These are phyloP conservation scores for Cryptosporidium meleagridis DNA, from an alignment of 169 alveolate genomes.

Conservation along the genomic window DNA sequence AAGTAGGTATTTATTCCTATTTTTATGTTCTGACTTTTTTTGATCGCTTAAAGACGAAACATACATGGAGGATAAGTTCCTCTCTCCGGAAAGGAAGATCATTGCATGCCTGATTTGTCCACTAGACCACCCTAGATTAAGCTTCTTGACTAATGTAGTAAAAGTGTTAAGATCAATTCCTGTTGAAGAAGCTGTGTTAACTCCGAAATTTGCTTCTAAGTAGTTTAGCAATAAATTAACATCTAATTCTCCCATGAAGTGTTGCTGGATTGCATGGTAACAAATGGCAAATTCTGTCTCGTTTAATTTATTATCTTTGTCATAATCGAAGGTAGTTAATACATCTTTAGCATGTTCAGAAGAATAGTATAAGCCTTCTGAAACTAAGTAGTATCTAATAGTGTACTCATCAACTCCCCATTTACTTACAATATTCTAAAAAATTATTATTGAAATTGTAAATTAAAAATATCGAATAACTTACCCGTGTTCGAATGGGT, in stretches of 20 bases:
- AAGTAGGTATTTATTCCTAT: conserved; percentile 20
- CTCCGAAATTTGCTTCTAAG: conserved; percentile 54
- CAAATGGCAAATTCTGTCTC: conserved; percentile 58
- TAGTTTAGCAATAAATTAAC: conserved; percentile 37
- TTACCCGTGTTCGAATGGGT: conserved; percentile 71
- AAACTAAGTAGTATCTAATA: conserved; percentile 39
- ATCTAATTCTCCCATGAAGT: conserved; percentile 71
- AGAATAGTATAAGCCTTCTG: conserved; percentile 64
- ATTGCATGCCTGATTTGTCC: conserved; percentile 73
- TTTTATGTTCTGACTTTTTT: conserved; percentile 10
- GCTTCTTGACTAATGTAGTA: conserved; percentile 43
- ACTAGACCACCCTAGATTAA: conserved; percentile 61
- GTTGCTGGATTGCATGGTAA: conserved; percentile 63
- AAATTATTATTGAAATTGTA: not conserved
- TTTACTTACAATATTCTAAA: conserved; percentile 20
- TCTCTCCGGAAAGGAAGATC: conserved; percentile 65
- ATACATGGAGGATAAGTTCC: conserved; percentile 31
- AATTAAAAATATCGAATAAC: not conserved
- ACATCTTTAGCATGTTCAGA: conserved; percentile 63
- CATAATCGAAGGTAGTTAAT: conserved; percentile 42
- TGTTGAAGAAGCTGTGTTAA: conserved; percentile 62
- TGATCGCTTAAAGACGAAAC: not conserved
- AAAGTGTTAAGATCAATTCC: conserved; percentile 66
- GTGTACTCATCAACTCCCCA: conserved; percentile 46
- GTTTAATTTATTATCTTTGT: conserved; percentile 43